A percentile compares a stretch with the other conserved stretches of the same genome.
Evolutionary conservation across 208 protist species (phyloP).

Genomic region (Acanthamoeba royreba): DNA sequence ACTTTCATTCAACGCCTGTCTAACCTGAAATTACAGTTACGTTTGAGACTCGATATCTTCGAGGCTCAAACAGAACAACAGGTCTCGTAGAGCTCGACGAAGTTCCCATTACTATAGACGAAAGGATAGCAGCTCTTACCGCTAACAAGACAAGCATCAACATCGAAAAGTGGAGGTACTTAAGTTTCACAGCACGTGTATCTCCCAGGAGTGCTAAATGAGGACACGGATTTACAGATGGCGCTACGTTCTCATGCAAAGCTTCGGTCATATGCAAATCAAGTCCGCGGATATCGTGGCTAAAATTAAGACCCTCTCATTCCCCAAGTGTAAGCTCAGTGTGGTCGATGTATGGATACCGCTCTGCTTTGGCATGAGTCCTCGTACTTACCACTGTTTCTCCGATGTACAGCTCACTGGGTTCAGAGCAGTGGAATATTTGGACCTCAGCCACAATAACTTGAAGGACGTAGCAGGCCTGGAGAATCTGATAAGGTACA

Average conservation of each 20-base stretch:
- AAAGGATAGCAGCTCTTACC: not conserved
- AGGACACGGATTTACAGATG: not conserved
- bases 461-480: constrained; percentile 19
- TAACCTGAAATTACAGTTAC: not conserved
- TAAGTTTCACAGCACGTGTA: not conserved
- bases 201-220: not conserved
- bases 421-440: not conserved
- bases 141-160: constrained; percentile 16
- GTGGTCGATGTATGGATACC: not conserved
- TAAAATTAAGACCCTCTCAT: not conserved
- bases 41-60: not conserved
- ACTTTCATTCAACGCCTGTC: not conserved
- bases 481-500: not conserved
- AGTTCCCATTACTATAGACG: constrained; percentile 32
- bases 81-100: constrained; percentile 34
- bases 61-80: constrained; percentile 18
- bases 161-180: not conserved
- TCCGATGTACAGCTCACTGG: not conserved
- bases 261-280: constrained; percentile 17
- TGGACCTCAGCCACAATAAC: constrained; percentile 20
- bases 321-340: not conserved
- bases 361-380: not conserved
- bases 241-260: not conserved
- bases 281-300: not conserved
- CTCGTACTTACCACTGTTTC: not conserved